These are phyloP conservation scores for Eutrema heterophyllum DNA, from an alignment of 345 rosid species.

Conservation along the genomic window DNA sequence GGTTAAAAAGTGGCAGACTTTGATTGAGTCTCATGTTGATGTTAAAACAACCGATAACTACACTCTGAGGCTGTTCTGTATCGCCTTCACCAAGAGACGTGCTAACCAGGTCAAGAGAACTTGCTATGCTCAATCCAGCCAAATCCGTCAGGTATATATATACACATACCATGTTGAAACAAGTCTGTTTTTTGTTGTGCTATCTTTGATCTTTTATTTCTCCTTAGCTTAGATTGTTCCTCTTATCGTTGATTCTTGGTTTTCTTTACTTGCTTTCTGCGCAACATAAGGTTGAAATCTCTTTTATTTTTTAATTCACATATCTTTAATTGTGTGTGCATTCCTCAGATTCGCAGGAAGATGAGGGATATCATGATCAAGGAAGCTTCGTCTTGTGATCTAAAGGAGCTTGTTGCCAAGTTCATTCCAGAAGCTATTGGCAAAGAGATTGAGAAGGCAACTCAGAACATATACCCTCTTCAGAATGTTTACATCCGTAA, in stretches of 20 bases:
- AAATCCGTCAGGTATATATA: constrained; percentile 53
- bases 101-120: constrained; percentile 93
- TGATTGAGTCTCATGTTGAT: constrained; percentile 94
- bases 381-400: constrained; percentile 83
- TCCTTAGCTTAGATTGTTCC: not conserved
- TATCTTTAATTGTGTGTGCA: not conserved
- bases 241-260: not conserved
- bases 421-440: constrained; percentile 88
- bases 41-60: constrained; percentile 89
- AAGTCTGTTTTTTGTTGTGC: not conserved
- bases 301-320: not conserved
- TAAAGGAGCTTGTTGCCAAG: constrained; percentile 79
- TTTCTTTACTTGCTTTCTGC: not conserved
- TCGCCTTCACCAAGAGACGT: constrained; percentile 91
- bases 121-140: constrained; percentile 94
- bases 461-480: constrained; percentile 70
- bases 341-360: constrained; percentile 67
- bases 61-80: constrained; percentile 87
- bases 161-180: not conserved
- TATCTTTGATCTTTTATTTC: not conserved
- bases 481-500: constrained; percentile 89
- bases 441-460: constrained; percentile 84
- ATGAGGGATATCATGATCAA: constrained; percentile 87
- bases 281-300: not conserved
- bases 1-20: constrained; percentile 92